Conservation (phyloP, 2,329 filamentous ascomycete genomes). For the Clathrospora elynae region DNA sequence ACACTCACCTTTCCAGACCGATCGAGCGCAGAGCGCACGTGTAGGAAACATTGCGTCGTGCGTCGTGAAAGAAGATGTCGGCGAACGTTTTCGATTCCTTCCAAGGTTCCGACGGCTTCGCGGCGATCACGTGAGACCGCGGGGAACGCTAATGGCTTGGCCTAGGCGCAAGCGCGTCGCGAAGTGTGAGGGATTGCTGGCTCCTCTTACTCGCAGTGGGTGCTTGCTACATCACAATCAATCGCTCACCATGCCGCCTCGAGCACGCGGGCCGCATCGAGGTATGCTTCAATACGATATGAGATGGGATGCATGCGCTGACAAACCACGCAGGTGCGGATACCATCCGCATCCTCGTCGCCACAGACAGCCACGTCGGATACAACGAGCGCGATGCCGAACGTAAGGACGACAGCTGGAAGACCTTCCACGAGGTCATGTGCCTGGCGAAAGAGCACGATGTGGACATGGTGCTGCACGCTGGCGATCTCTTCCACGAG, state of each 20-base stretch:
- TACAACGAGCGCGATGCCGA: constrained; percentile 92
- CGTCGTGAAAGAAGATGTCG: constrained; percentile 36
- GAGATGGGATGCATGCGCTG: constrained; percentile 5
- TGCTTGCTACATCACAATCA: background rate
- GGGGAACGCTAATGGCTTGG: constrained; percentile 30
- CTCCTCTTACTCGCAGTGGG: constrained; percentile 1
- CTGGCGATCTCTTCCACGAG: constrained; percentile 95
- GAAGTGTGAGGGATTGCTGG: constrained; percentile 10
- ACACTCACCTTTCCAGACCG: constrained; percentile 81
- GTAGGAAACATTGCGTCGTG: constrained; percentile 68
- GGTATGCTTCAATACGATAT: constrained; percentile 26
- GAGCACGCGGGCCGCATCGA: constrained; percentile 34
- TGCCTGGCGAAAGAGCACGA: constrained; percentile 82
- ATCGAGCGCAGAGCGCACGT: constrained; percentile 67
- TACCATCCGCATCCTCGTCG: constrained; percentile 90
- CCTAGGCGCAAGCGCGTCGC: constrained; percentile 41
- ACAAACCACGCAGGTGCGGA: constrained; percentile 62
- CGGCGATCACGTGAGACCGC: constrained; percentile 34
- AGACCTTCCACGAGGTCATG: constrained; percentile 94
- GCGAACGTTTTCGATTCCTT: constrained; percentile 24
- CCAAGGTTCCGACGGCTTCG: constrained; percentile 21
- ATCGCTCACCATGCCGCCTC: constrained; percentile 30
- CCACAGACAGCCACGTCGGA: constrained; percentile 97
- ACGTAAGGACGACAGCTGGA: constrained; percentile 97
- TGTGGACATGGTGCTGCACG: constrained; percentile 96